phyloP scores from a whole-genome alignment of 2,329 filamentous ascomycete species.

The Dendrostoma leiphaemia region DNA sequence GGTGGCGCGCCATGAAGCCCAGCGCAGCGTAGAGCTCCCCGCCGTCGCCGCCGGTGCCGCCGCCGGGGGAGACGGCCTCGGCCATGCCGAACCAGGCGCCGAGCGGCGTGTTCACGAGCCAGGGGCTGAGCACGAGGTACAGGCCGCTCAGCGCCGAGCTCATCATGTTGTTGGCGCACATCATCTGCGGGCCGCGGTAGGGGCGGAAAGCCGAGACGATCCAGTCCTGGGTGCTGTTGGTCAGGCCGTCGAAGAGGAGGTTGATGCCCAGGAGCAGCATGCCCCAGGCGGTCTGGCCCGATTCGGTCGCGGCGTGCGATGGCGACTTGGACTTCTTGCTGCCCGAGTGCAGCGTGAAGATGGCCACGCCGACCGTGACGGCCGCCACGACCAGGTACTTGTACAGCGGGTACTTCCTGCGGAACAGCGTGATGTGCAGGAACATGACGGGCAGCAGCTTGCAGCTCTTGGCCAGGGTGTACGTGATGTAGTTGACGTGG shows the following conservation, averaged over 20 bases:
- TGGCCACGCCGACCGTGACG: conserved; percentile 87
- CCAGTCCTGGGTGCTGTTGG: conserved; percentile 94
- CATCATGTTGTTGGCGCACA: conserved; percentile 95
- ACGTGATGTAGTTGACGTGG: conserved; percentile 97
- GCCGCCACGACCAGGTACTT: conserved; percentile 93
- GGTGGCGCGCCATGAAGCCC: conserved; percentile 76
- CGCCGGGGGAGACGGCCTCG: conserved; percentile 52
- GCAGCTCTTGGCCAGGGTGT: conserved; percentile 95
- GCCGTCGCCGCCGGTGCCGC: conserved; percentile 59
- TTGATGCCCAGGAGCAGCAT: conserved; percentile 84
- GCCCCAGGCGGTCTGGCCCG: conserved; percentile 70
- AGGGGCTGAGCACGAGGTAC: conserved; percentile 78
- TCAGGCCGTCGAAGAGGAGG: conserved; percentile 90
- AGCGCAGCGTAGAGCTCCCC: conserved; percentile 79
- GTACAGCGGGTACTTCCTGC: conserved; percentile 84
- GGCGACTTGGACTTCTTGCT: conserved; percentile 38
- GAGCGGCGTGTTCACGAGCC: conserved; percentile 66
- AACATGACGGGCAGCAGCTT: conserved; percentile 99
- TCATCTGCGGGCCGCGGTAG: conserved; percentile 96
- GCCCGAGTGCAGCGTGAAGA: conserved; percentile 83
- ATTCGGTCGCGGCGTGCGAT: conserved; percentile 27
- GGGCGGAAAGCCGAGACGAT: conserved; percentile 79
- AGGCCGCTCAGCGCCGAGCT: conserved; percentile 71
- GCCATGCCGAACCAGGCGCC: conserved; percentile 67
- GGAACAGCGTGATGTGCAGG: conserved; percentile 89